A percentile compares a stretch with the other conserved stretches of the same genome.
Conservation (phyloP, 345 rosid genomes). For the Isatis tinctoria region DNA sequence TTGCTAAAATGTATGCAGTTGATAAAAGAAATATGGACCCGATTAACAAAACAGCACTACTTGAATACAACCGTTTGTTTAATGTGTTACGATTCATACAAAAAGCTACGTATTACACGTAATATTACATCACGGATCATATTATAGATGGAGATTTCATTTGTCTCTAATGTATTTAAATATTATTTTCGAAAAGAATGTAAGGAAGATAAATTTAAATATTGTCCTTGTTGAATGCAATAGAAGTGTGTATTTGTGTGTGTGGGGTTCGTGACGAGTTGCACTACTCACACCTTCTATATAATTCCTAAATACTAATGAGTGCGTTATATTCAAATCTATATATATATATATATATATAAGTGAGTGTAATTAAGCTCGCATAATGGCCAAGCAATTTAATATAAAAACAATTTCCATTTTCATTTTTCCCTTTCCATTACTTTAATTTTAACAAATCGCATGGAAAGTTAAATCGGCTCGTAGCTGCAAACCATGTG, state of each 20-base stretch:
- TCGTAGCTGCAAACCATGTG: conserved; percentile 31
- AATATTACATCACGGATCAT: conserved; percentile 16
- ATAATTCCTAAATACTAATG: conserved; percentile 12
- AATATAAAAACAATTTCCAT: not conserved
- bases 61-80: not conserved
- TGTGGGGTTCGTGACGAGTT: conserved; percentile 35
- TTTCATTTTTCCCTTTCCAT: not conserved
- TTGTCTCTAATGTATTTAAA: not conserved
- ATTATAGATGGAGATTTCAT: not conserved
- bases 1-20: not conserved
- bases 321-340: conserved; percentile 33
- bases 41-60: not conserved
- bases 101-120: not conserved
- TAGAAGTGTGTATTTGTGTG: conserved; percentile 23
- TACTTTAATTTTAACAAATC: conserved; percentile 8
- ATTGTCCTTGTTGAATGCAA: conserved; percentile 19
- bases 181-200: conserved; percentile 7
- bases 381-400: conserved; percentile 26
- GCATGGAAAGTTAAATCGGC: conserved; percentile 10
- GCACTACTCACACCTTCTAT: conserved; percentile 26
- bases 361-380: conserved; percentile 28
- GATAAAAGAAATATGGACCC: not conserved
- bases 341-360: not conserved
- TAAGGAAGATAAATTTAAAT: conserved; percentile 7
- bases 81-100: not conserved